These are phyloP conservation scores for Aspergillus campestris DNA, from an alignment of 495 filamentous ascomycete species.

Conservation along the genomic window DNA sequence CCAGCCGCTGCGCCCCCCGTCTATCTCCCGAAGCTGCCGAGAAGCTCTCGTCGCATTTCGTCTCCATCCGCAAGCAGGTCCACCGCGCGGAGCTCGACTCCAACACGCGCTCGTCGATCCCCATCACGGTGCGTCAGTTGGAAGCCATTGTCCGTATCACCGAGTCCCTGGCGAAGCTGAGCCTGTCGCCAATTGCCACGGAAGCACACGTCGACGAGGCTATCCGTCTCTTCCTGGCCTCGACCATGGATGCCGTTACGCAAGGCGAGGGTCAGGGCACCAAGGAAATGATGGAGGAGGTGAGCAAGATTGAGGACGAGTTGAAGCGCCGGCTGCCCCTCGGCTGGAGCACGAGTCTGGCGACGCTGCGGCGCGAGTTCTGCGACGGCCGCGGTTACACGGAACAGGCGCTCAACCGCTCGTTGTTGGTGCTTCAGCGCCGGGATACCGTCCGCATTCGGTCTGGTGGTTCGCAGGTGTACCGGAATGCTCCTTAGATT, in stretches of 20 bases:
- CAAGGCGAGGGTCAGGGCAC: conserved; percentile 75
- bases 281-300: conserved; percentile 85
- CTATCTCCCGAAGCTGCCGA: conserved; percentile 89
- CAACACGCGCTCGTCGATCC: conserved; percentile 82
- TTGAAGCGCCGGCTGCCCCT: conserved; percentile 81
- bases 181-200: conserved; percentile 74
- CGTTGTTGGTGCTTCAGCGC: conserved; percentile 76
- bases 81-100: conserved; percentile 82
- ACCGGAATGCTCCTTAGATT: conserved; percentile 56
- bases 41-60: conserved; percentile 95
- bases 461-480: conserved; percentile 81
- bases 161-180: conserved; percentile 87
- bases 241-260: conserved; percentile 95
- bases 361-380: conserved; percentile 80
- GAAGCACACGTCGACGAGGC: conserved; percentile 95
- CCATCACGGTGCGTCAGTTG: conserved; percentile 94
- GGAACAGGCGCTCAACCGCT: conserved; percentile 76
- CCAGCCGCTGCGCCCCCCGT: conserved; percentile 81
- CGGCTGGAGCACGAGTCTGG: conserved; percentile 87
- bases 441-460: conserved; percentile 88
- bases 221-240: conserved; percentile 92
- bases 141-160: conserved; percentile 97
- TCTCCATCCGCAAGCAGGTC: conserved; percentile 89
- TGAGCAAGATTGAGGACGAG: conserved; percentile 82
- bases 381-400: conserved; percentile 80